Conservation (phyloP, 495 filamentous ascomycete species). For the Penicillium salamii region DNA sequence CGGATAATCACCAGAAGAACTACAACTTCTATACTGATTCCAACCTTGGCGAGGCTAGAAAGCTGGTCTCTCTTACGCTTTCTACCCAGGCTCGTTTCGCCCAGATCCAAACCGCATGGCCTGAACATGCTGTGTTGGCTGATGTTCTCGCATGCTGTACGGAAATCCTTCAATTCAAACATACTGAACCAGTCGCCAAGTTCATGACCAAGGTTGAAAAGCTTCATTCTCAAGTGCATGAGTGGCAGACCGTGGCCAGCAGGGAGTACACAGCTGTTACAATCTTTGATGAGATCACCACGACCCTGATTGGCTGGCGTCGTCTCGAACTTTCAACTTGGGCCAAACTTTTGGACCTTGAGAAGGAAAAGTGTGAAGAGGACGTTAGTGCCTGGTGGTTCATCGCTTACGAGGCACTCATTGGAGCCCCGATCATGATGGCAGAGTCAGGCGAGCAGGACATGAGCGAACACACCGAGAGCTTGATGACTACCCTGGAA, state of each 20-base stretch:
- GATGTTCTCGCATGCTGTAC: constrained; percentile 75
- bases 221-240: constrained; percentile 74
- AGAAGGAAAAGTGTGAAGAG: constrained; percentile 67
- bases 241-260: constrained; percentile 92
- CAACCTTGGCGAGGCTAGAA: constrained; percentile 71
- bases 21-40: constrained; percentile 90
- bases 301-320: constrained; percentile 78
- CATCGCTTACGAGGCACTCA: constrained; percentile 81
- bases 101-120: constrained; percentile 66
- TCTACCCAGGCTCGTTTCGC: constrained; percentile 65
- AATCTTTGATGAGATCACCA: constrained; percentile 72
- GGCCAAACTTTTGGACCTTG: constrained; percentile 84
- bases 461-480: constrained; percentile 59
- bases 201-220: constrained; percentile 81
- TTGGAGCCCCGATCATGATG: constrained; percentile 68
- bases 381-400: constrained; percentile 95
- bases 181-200: constrained; percentile 83
- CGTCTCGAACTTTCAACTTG: constrained; percentile 88
- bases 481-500: constrained; percentile 68
- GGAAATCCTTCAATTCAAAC: constrained; percentile 67
- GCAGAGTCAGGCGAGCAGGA: constrained; percentile 52
- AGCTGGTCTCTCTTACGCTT: constrained; percentile 62
- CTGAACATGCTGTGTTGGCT: constrained; percentile 68
- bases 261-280: constrained; percentile 64
- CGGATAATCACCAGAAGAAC: constrained; percentile 27